Base-by-base conservation (phyloP, 352 stramenopile species). In the Globisporangium nodosum region DNA sequence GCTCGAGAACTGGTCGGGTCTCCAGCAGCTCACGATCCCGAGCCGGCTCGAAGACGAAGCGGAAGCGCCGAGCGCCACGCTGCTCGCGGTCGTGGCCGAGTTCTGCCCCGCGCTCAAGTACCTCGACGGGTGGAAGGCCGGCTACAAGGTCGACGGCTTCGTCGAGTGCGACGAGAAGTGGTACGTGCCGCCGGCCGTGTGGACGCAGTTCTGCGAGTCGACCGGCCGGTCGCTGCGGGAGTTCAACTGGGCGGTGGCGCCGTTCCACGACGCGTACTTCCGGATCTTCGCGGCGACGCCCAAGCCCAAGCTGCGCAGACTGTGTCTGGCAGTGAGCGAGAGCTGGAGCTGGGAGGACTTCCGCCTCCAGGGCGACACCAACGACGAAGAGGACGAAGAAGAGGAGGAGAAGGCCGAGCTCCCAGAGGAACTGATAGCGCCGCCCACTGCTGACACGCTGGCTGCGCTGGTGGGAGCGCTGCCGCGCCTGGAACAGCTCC, bases 111-210 rank as follows among this genome's bases (percentile, higher is more conserved):
- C 48, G 7, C 24, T 73, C 21, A 63, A 68, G 59, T 69, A 61
- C 43, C 27, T 70, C 3, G 66, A 73, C 30, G 66, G 66, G n/a
- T 73, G 63, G 63, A 68, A 70, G 18, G 24, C n/a, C 9, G 56
- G 30, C 1, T 60, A 66, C 24, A 31, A 35, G 3, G 62, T 69
- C 6, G 54, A 63, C 9, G 57, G 42, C 18, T 49, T 56, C n/a
- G 31, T 73, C 20, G 50, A 56, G 30, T 73, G 66, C 37, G 58
- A 66, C 18, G 66, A 73, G 40, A 58, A 56, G 21, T 58, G 66
- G 56, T 56, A 64, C 47, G 52, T 62, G 27, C 48, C 52, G 2
- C 52, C 27, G 2, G 13, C 7, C 9, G 40, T 46, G 9, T 65
- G 59, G 59, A 20, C 2, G 24, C 30, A 40, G 13, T 60, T 65